Percentiles rank a stretch among this genome's conserved stretches.
Conservation (phyloP, 257 asterid species). For the Rhazya stricta region DNA sequence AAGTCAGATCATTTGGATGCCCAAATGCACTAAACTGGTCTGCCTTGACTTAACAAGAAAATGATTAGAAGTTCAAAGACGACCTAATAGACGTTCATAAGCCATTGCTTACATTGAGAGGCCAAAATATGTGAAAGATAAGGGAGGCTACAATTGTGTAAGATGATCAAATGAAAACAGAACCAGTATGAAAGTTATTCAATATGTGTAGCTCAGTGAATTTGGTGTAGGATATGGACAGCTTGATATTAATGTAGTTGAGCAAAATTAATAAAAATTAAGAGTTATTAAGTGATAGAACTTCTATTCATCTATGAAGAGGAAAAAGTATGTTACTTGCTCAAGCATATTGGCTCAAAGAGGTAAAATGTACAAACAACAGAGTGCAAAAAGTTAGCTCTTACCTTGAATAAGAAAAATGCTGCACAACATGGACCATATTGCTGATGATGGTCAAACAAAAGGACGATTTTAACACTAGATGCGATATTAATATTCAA, state of each 20-base stretch:
- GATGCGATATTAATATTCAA: slow-evolving; percentile 23
- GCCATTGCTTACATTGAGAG: no score
- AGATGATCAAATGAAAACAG: neutral
- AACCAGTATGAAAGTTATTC: neutral
- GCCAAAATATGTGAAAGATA: no score
- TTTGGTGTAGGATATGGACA: no score
- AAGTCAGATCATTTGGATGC: neutral
- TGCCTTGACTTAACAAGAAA: neutral
- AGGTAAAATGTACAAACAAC: neutral
- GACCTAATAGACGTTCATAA: neutral
- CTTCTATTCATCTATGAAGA: neutral
- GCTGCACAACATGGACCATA: neutral
- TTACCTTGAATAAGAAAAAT: slow-evolving; percentile 8
- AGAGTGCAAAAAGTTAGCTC: neutral
- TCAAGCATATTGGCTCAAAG: neutral
- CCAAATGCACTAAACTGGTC: neutral
- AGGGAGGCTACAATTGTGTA: neutral
- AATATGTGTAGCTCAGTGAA: neutral
- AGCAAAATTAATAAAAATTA: neutral
- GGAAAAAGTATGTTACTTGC: no score
- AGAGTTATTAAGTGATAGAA: neutral
- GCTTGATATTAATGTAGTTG: neutral
- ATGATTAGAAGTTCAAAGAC: neutral
- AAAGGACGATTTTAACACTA: neutral
- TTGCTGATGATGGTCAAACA: neutral